Percentiles rank a stretch among this genome's conserved stretches.
Evolutionary conservation across 2,329 filamentous ascomycete species (phyloP).

Genomic region (Stromatinia cepivora): DNA sequence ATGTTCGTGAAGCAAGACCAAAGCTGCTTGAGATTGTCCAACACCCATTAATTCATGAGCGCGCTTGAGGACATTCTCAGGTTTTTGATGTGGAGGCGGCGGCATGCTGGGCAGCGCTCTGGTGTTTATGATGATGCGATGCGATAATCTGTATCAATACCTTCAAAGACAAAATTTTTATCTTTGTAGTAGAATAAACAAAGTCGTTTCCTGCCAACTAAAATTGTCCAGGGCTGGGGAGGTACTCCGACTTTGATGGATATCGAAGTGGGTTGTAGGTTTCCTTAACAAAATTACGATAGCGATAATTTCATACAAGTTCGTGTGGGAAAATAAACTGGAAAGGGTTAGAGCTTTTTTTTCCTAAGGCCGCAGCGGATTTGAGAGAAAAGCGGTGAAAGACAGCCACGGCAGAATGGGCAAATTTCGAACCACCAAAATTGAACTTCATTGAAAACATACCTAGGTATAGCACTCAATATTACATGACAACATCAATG

Average conservation of each 20-base stretch:
- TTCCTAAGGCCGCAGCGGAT: slow-evolving; percentile 3
- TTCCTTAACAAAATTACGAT: slow-evolving; percentile 10
- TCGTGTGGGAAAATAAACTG: slow-evolving; percentile 21
- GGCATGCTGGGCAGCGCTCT: slow-evolving; percentile 53
- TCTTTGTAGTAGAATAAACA: slow-evolving; percentile 8
- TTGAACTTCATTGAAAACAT: too few relatives aligned
- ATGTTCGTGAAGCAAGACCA: slow-evolving; percentile 97
- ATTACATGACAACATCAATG: too few relatives aligned
- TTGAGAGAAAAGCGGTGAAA: background rate
- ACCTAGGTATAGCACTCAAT: too few relatives aligned
- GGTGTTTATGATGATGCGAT: background rate
- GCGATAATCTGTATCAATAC: slow-evolving; percentile 6
- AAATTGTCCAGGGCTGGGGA: slow-evolving; percentile 1
- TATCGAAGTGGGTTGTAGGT: slow-evolving; percentile 16
- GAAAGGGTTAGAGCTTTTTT: slow-evolving; percentile 7
- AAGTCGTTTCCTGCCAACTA: slow-evolving; percentile 7
- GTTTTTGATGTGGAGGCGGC: slow-evolving; percentile 91
- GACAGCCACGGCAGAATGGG: background rate
- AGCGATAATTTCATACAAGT: slow-evolving; percentile 20
- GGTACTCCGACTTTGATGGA: slow-evolving; percentile 18
- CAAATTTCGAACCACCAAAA: background rate
- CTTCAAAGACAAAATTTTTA: slow-evolving; percentile 19
- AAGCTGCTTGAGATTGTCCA: slow-evolving; percentile 85
- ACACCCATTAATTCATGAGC: slow-evolving; percentile 99
- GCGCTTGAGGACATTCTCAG: slow-evolving; percentile 98